Evolutionary conservation across 495 filamentous ascomycete species (phyloP).

Genomic region (Cercophora sp.): DNA sequence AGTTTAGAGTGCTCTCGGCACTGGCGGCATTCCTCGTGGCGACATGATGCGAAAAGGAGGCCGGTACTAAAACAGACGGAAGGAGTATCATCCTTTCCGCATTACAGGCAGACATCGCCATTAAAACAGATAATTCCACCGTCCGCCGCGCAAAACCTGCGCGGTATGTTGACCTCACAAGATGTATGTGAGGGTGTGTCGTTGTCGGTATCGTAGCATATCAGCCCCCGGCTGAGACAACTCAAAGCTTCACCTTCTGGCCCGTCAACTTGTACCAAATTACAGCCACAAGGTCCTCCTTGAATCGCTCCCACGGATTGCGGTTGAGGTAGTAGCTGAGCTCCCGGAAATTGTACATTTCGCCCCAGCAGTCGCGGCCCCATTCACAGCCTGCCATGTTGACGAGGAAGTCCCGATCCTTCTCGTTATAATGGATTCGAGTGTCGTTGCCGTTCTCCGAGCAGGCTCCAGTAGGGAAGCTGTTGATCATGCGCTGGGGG

Average conservation of each 20-base stretch:
- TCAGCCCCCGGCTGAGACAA: not conserved
- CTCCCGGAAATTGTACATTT: conserved; percentile 91
- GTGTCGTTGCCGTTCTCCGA: conserved; percentile 66
- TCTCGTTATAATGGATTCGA: conserved; percentile 78
- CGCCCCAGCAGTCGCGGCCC: conserved; percentile 95
- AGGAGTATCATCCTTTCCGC: not conserved
- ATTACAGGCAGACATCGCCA: not conserved
- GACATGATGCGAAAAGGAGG: conserved; percentile 3
- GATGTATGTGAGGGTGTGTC: not conserved
- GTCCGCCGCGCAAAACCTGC: not conserved
- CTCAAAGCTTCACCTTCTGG: conserved; percentile 48
- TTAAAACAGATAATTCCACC: not conserved
- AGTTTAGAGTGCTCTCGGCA: not conserved
- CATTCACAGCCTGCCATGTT: conserved; percentile 98
- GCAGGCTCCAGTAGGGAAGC: conserved; percentile 88
- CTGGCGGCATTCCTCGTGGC: not conserved
- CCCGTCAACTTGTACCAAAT: conserved; percentile 54
- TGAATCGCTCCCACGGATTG: conserved; percentile 69
- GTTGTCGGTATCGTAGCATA: conserved; percentile 19
- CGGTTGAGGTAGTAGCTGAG: conserved; percentile 83
- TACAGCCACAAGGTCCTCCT: conserved; percentile 52
- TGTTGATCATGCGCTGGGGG: conserved; percentile 88
- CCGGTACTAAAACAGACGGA: conserved; percentile 5
- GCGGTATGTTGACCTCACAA: too few relatives aligned
- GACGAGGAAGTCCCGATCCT: conserved; percentile 88